A percentile compares a stretch with the other conserved stretches of the same genome.
Evolutionary conservation across 176 grass and related monocot species (phyloP).

Genomic region (Sorghum bicolor): DNA sequence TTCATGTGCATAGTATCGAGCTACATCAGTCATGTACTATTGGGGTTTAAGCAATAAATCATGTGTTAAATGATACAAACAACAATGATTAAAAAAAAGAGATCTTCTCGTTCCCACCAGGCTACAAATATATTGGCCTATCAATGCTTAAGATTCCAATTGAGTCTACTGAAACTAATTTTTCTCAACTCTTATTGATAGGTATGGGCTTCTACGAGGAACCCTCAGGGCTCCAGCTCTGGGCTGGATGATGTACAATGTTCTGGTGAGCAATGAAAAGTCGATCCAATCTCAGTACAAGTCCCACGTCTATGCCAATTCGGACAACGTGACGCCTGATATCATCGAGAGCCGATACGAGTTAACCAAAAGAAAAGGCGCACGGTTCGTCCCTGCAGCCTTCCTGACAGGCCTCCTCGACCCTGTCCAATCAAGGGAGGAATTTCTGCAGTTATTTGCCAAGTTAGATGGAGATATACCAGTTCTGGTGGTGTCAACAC

Average conservation of each 20-base stretch:
- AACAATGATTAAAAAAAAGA: background rate
- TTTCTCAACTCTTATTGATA: conserved; percentile 27
- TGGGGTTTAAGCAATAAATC: conserved; percentile 8
- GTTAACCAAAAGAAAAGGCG: conserved; percentile 82
- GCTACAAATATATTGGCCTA: background rate
- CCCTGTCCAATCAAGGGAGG: conserved; percentile 78
- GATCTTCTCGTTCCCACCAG: background rate
- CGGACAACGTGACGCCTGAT: conserved; percentile 70
- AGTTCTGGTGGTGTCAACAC: conserved; percentile 52
- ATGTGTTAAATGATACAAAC: conserved; percentile 1
- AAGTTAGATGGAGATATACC: conserved; percentile 61
- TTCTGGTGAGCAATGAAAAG: conserved; percentile 94
- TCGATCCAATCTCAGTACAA: conserved; percentile 93
- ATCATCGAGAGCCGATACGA: conserved; percentile 76
- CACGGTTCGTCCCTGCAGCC: conserved; percentile 74
- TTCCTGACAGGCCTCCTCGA: conserved; percentile 92
- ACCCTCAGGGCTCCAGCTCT: conserved; percentile 76
- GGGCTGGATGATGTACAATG: conserved; percentile 95
- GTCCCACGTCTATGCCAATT: conserved; percentile 91
- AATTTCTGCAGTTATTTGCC: conserved; percentile 67
- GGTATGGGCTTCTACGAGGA: conserved; percentile 81
- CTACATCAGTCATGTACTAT: background rate
- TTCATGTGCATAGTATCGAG: background rate
- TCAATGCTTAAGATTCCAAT: conserved; percentile 23
- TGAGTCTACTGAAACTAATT: background rate